These are phyloP conservation scores for Helotiales sp. DNA, from an alignment of 2,329 filamentous ascomycete species.

Conservation along the genomic window DNA sequence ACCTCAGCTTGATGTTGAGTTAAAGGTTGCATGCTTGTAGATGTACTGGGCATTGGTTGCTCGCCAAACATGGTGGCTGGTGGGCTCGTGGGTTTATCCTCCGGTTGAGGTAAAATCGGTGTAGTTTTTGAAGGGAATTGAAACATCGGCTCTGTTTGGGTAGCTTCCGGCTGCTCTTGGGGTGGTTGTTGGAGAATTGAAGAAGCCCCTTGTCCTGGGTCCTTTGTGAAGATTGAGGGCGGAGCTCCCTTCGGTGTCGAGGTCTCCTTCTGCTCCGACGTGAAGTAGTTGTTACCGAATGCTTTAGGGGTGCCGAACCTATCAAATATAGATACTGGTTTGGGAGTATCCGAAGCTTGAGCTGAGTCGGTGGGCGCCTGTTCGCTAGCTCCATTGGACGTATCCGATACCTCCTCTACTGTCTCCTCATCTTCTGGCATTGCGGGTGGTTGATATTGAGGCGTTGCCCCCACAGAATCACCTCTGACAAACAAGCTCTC, in stretches of 20 bases:
- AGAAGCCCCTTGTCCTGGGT: neutral
- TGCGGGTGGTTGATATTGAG: neutral
- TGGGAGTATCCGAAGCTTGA: neutral
- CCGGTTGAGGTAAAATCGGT: neutral
- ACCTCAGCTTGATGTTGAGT: neutral
- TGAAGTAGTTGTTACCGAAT: constrained; percentile 7
- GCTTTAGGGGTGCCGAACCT: constrained; percentile 9
- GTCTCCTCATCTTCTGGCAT: neutral
- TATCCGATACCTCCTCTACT: neutral
- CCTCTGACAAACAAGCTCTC: constrained; percentile 30
- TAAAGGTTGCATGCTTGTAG: neutral
- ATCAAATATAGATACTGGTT: constrained; percentile 21
- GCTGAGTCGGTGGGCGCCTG: neutral
- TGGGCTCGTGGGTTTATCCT: neutral
- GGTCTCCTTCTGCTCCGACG: neutral
- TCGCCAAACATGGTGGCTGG: neutral
- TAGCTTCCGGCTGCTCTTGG: neutral
- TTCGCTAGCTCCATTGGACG: neutral
- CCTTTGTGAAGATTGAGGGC: constrained; percentile 7
- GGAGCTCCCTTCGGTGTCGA: neutral
- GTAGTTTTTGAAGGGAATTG: neutral
- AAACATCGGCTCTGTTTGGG: neutral
- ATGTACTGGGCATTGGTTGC: neutral
- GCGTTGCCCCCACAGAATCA: neutral
- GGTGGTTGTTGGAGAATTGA: neutral